phyloP scores from a whole-genome alignment of 192 early-diverging fungal genomes.

The Backusella tuberculispora region DNA sequence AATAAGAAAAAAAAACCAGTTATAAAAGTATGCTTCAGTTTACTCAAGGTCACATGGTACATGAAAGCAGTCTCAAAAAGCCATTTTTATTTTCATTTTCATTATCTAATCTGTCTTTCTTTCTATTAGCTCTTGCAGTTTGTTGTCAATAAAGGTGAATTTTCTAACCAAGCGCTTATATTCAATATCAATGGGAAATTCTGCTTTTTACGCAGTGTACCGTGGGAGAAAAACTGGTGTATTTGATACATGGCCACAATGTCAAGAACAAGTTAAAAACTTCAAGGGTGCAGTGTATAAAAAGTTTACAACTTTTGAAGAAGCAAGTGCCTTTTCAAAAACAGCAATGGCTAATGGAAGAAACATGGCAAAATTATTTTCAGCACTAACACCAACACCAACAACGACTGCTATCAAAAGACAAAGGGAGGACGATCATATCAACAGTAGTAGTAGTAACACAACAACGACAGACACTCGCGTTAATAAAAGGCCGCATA shows the following conservation, averaged over 20 bases:
- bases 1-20: neutral
- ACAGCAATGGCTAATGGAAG: neutral
- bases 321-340: slow-evolving; percentile 58
- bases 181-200: neutral
- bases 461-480: too few species aligned
- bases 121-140: neutral
- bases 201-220: slow-evolving; percentile 52
- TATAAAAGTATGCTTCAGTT: neutral
- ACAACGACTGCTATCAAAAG: too few species aligned
- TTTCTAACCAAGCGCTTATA: neutral
- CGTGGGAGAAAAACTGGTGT: slow-evolving; percentile 48
- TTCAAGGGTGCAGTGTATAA: slow-evolving; percentile 64
- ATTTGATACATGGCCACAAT: slow-evolving; percentile 57
- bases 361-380: too few species aligned
- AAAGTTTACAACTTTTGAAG: slow-evolving; percentile 57
- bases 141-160: neutral
- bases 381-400: too few species aligned
- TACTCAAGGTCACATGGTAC: neutral
- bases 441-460: too few species aligned
- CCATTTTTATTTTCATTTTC: neutral
- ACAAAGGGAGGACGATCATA: too few species aligned
- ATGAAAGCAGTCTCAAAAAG: neutral
- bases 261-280: slow-evolving; percentile 55
- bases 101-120: neutral
- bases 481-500: too few species aligned